Percentiles rank a stretch among this genome's conserved stretches.
Conservation (phyloP, 2,329 filamentous ascomycete genomes). For the Pseudocercospora fuligena region DNA sequence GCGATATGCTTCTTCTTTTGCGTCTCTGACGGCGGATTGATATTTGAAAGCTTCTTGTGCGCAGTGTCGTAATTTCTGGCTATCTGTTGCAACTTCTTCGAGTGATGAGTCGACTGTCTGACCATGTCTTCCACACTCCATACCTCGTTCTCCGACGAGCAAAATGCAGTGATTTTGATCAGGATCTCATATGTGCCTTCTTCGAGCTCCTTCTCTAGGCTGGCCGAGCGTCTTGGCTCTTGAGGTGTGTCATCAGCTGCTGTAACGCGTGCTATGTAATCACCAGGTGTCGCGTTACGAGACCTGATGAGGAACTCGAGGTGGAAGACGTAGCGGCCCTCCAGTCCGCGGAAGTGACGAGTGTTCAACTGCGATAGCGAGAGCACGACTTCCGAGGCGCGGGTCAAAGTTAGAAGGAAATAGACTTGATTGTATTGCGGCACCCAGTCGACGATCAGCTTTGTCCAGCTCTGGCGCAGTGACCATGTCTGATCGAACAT, state of each 20-base stretch:
- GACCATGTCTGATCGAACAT: background rate
- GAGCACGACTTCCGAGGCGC: background rate
- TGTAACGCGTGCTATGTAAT: too few species aligned
- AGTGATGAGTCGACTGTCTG: background rate
- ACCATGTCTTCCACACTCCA: constrained; percentile 10
- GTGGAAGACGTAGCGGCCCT: background rate
- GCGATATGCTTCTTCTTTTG: too few species aligned
- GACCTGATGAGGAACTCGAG: background rate
- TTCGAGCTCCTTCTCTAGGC: too few species aligned
- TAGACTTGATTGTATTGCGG: background rate
- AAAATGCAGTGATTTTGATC: background rate
- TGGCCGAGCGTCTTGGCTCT: too few species aligned
- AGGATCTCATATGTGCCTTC: constrained; percentile 7
- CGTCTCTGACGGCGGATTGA: background rate
- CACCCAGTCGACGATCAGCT: background rate
- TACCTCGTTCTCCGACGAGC: background rate
- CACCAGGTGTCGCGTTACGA: too few species aligned
- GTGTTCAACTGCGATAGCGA: background rate
- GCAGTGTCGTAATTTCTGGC: constrained; percentile 3
- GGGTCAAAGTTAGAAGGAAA: background rate
- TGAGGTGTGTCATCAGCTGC: too few species aligned
- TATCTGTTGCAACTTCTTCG: constrained; percentile 11
- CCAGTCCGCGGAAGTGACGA: background rate
- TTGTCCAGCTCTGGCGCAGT: background rate
- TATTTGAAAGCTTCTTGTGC: background rate